These are phyloP conservation scores for Teratosphaeria gauchensis DNA, from an alignment of 2,329 filamentous ascomycete genomes.

Conservation along the genomic window DNA sequence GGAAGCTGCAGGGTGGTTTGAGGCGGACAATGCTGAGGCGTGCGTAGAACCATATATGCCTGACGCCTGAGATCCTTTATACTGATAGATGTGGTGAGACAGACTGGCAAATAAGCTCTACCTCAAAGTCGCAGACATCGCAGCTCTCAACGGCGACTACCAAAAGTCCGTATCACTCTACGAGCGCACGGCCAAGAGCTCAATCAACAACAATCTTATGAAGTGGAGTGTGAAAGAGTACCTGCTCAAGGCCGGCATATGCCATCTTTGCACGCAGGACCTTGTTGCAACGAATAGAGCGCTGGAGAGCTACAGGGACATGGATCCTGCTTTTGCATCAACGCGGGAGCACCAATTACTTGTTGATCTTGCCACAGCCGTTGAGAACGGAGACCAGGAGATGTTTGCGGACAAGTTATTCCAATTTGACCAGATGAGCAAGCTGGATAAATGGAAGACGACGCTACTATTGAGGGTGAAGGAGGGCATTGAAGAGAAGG, in stretches of 20 bases:
- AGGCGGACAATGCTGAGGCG: conserved; percentile 75
- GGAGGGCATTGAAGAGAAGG: conserved; percentile 64
- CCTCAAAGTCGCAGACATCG: conserved; percentile 83
- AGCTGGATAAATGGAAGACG: conserved; percentile 96
- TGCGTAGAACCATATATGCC: conserved; percentile 36
- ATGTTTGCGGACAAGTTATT: conserved; percentile 77
- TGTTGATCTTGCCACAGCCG: conserved; percentile 61
- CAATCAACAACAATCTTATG: conserved; percentile 84
- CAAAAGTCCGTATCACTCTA: conserved; percentile 71
- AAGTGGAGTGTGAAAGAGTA: conserved; percentile 93
- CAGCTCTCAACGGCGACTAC: conserved; percentile 75
- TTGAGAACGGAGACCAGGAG: conserved; percentile 72
- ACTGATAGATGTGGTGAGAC: conserved; percentile 35
- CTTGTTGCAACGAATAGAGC: conserved; percentile 69
- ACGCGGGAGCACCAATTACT: conserved; percentile 77
- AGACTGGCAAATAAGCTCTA: conserved; percentile 88
- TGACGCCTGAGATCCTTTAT: not conserved
- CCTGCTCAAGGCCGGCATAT: conserved; percentile 87
- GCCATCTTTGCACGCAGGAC: conserved; percentile 69
- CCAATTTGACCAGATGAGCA: conserved; percentile 84
- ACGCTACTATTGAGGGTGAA: conserved; percentile 74
- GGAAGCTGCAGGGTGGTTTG: conserved; percentile 79
- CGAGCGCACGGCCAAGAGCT: conserved; percentile 67
- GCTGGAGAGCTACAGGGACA: conserved; percentile 70
- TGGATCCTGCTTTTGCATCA: conserved; percentile 65